Evolutionary conservation across 371 early-diverging fungal species (phyloP), one percentile per base, ranked within the genome.

Genomic region (Rhizopus arrhizus): DNA sequence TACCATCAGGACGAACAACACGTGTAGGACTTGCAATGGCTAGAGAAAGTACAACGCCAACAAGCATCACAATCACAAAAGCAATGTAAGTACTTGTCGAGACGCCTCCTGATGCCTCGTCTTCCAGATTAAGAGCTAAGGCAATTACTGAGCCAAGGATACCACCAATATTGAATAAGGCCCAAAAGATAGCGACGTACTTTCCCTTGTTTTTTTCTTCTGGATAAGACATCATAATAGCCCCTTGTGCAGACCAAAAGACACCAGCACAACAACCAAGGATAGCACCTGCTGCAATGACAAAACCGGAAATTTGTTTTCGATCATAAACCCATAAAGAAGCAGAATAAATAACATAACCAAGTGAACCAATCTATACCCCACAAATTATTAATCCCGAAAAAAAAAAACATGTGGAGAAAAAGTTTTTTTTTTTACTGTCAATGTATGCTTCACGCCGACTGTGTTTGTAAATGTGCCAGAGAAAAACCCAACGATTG

Each of bases 111-210:
- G 66, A 69, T 5, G 61, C 49, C 0, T 70, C 69, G 40, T 72
- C 72, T 48, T 85, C 69, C 68, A 81, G 79, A 71, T 89, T 89
- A 59, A 88, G 59, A 42, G 66, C 82, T 49, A 91, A 76, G 6
- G 89, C 85, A 49, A 93, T 83, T 10, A 90, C 62, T 46, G 85
- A 83, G 42, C 94, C 93, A 22, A 92, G 64, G 59, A 91, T 83
- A 54, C 88, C 91, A 64, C 93, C 93, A 34, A 85, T 69, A 68
- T 92, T 92, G 77, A 93, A 92, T 50, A 90, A 81, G 6, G 82
- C 70, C 92, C 92, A 91, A 60, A 92, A 92, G 40, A 89, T 83
- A 28, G 89, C 82, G 54, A 93, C 87, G 67, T 77, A 92, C 53
- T 79, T 80, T 38, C 91, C 91, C 78, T 90, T 91, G 49, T 87